These are phyloP conservation scores for Liriodendron chinense DNA, from an alignment of 164 flowering plant genomes.

Conservation along the genomic window DNA sequence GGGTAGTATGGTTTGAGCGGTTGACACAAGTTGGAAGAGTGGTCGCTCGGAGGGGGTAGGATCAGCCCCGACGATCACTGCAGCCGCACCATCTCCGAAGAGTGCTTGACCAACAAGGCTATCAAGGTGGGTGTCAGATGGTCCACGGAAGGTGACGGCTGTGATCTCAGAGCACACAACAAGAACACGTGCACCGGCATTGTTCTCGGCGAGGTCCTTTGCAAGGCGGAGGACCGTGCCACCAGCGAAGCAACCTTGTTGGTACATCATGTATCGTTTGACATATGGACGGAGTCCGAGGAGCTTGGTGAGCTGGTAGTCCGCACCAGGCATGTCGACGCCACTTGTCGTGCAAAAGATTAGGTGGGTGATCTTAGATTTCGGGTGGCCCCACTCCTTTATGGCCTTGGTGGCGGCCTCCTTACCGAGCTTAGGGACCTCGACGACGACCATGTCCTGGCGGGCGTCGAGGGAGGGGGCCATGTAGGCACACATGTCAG, in stretches of 20 bases:
- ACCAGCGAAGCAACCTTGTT: constrained; percentile 21
- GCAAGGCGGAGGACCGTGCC: constrained; percentile 22
- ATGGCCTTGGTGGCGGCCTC: constrained; percentile 21
- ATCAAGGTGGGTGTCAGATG: constrained; percentile 14
- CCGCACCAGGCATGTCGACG: constrained; percentile 25
- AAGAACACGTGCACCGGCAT: constrained; percentile 15
- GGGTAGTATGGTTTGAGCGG: constrained; percentile 13
- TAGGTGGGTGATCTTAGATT: constrained; percentile 22
- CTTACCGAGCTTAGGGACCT: constrained; percentile 18
- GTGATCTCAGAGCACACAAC: constrained; percentile 22
- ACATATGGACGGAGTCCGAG: constrained; percentile 17
- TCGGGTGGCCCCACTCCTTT: constrained; percentile 22
- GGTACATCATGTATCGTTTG: constrained; percentile 17
- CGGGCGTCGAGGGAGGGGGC: constrained; percentile 20
- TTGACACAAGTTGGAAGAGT: constrained; percentile 13
- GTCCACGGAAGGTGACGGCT: constrained; percentile 19
- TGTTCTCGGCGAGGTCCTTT: constrained; percentile 25
- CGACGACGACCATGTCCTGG: constrained; percentile 20
- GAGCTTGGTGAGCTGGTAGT: constrained; percentile 20
- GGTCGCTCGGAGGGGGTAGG: constrained; percentile 7
- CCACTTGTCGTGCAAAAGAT: constrained; percentile 23
- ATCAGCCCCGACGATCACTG: constrained; percentile 14
- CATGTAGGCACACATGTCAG: constrained; percentile 17
- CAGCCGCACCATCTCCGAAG: constrained; percentile 21
- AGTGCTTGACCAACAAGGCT: constrained; percentile 20